A percentile compares a stretch with the other conserved stretches of the same genome.
phyloP scores from a whole-genome alignment of 1,284 basidiomycete species.

The Sporisorium sorghi region DNA sequence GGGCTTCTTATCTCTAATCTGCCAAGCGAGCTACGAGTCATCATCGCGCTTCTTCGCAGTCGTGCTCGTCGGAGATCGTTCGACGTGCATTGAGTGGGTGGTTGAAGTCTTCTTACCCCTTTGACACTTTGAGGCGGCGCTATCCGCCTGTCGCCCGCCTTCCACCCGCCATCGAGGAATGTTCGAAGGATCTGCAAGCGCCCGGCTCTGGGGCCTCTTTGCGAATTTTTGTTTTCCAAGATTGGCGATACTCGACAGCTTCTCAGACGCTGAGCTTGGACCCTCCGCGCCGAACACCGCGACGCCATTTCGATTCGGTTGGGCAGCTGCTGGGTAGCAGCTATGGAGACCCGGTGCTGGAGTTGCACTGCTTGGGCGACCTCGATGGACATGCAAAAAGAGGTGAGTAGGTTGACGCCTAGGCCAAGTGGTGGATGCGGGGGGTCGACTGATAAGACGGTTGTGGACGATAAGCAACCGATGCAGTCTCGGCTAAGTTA shows the following conservation, averaged over 20 bases:
- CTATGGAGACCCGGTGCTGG: too few relatives aligned
- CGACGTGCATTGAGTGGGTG: too few relatives aligned
- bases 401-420: not conserved
- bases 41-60: not conserved
- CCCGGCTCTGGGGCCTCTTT: too few relatives aligned
- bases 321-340: too few relatives aligned
- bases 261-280: not conserved
- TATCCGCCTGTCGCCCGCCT: not conserved
- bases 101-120: too few relatives aligned
- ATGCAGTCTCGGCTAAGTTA: not conserved
- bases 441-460: conserved; percentile 9
- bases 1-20: conserved; percentile 4
- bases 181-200: too few relatives aligned
- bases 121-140: too few relatives aligned
- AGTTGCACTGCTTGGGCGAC: not conserved
- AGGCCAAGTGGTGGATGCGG: not conserved
- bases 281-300: not conserved
- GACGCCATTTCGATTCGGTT: too few relatives aligned
- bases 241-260: not conserved
- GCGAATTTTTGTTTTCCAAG: not conserved
- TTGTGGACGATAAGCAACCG: not conserved
- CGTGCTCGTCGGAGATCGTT: conserved; percentile 6
- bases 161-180: too few relatives aligned
- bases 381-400: not conserved
- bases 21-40: conserved; percentile 9